Percentiles rank a stretch among this genome's conserved stretches.
Conservation (phyloP, 176 grass and related monocot genomes). For the Cenchrus purpureus region DNA sequence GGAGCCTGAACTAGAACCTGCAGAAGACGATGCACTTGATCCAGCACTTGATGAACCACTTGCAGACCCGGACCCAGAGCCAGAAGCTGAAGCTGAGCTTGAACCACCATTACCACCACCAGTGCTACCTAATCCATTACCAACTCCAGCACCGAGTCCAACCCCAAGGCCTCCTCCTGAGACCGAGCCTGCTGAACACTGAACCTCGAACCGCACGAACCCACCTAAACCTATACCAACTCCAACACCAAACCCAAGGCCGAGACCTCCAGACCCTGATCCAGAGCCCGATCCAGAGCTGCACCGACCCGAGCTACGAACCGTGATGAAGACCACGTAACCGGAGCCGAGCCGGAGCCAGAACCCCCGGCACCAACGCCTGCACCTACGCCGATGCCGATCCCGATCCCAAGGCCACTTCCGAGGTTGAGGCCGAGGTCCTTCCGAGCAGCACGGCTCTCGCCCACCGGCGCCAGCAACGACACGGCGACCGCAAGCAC, state of each 20-base stretch:
- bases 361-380: conserved; percentile 44
- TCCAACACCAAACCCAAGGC: conserved; percentile 51
- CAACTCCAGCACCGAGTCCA: conserved; percentile 23
- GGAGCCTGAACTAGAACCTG: background rate
- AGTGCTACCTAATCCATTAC: background rate
- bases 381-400: conserved; percentile 53
- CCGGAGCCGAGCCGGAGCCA: background rate
- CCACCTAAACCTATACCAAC: conserved; percentile 48
- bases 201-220: too few species aligned
- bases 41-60: background rate
- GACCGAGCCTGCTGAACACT: conserved; percentile 6
- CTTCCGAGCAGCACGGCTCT: conserved; percentile 55
- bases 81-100: background rate
- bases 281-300: conserved; percentile 27
- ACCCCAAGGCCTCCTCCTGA: conserved; percentile 26
- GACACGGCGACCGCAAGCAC: conserved; percentile 13
- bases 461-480: conserved; percentile 29
- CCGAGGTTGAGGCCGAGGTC: conserved; percentile 67
- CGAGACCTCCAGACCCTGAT: conserved; percentile 42
- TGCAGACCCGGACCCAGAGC: background rate
- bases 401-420: conserved; percentile 43
- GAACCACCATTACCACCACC: background rate
- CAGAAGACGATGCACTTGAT: background rate
- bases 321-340: conserved; percentile 35
- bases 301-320: conserved; percentile 21